Base-by-base conservation (phyloP, 768 basidiomycete species). In the Amanita jacksonii region DNA sequence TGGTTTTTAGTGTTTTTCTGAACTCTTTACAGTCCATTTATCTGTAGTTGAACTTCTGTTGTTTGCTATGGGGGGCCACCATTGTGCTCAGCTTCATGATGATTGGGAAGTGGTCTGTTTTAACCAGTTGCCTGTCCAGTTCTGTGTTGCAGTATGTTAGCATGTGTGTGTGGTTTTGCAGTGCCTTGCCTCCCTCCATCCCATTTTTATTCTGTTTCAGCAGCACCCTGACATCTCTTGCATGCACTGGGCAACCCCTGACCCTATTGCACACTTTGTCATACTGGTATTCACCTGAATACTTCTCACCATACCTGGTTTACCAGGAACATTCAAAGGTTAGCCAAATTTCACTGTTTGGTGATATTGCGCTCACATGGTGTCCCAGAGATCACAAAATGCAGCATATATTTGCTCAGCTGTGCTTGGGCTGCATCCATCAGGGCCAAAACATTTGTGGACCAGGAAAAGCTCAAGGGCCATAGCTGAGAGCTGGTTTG, bases 51-150 rank as follows among this genome's bases (percentile, higher is more conserved):
- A 18, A 13, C 1, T 27, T 23, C 15, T 27, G 9, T 16, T 4
- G 13, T 20, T 16, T 27, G 1, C 8, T 27, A 8, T 27, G 3
- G 6, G 3, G 3, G 7, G 8, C 6, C 4, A 18, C 10, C 4
- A 10, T 12, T 1, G 13, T n/a, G 27, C 18, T 8, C 2, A 41
- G 5, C 3, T 20, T 1, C 2, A 16, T 30, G n/a, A 41, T 8
- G 0, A 41, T 41, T 41, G 39, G 39, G n/a, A 41, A 16, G 39
- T 41, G 39, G 18, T 41, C 39, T 10, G 39, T 25, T 3, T 28
- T 41, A 3, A 19, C 27, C 8, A 18, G 39, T 41, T 30, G 13
- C 3, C 4, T 16, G 2, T 30, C 28, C 8, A 27, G 39, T 8
- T 10, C 8, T 28, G 39, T 31, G 3, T 31, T 20, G n/a, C 39